Evolutionary conservation across 192 early-diverging fungal species (phyloP).

Genomic region (Lobosporangium transversale): DNA sequence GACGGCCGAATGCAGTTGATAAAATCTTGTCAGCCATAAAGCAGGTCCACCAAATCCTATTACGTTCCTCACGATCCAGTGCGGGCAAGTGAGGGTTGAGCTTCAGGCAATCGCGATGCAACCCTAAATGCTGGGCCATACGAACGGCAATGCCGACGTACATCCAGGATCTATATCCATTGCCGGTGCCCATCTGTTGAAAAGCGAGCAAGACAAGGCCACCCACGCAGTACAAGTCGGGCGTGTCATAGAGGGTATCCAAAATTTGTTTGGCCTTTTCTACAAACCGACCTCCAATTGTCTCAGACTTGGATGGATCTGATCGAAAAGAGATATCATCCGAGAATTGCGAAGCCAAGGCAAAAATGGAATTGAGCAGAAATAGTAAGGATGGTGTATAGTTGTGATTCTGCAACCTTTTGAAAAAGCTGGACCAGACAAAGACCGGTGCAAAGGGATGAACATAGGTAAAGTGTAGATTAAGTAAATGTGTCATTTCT

Average conservation of each 20-base stretch:
- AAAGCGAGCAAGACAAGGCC: conserved; percentile 71
- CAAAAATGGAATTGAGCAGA: conserved; percentile 64
- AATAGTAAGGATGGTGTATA: conserved; percentile 54
- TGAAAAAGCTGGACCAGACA: conserved; percentile 61
- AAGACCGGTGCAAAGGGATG: conserved; percentile 77
- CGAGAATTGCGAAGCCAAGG: conserved; percentile 58
- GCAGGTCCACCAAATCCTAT: conserved; percentile 81
- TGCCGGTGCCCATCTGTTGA: conserved; percentile 76
- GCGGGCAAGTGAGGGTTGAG: conserved; percentile 51
- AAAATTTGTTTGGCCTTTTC: conserved; percentile 76
- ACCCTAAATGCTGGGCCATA: conserved; percentile 68
- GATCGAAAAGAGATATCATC: conserved; percentile 54
- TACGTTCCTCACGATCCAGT: conserved; percentile 65
- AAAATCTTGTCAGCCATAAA: conserved; percentile 76
- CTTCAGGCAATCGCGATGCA: conserved; percentile 60
- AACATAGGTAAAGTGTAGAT: conserved; percentile 73
- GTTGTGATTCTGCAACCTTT: conserved; percentile 38
- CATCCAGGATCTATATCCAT: conserved; percentile 73
- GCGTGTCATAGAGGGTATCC: conserved; percentile 72
- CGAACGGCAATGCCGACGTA: conserved; percentile 65
- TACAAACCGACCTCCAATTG: conserved; percentile 65
- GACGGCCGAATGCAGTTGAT: conserved; percentile 74
- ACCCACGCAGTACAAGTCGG: conserved; percentile 68
- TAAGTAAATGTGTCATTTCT: conserved; percentile 66
- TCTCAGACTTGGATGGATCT: conserved; percentile 49